These are phyloP conservation scores for Acmispon strigosus DNA, from an alignment of 306 rosid genomes.

Conservation along the genomic window DNA sequence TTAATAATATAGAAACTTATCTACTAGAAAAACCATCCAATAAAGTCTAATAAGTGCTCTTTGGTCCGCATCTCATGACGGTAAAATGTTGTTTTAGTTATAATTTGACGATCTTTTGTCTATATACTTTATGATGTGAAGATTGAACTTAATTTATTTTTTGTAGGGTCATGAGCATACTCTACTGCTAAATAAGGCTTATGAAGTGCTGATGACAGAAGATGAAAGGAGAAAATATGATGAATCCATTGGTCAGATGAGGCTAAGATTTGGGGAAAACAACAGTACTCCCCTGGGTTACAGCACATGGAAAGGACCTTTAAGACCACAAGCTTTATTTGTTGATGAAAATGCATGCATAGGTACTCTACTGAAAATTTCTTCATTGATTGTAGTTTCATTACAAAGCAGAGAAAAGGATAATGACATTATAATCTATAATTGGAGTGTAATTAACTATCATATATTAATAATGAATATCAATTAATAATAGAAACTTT, in stretches of 20 bases:
- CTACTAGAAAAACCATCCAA: too few species aligned
- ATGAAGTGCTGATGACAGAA: slow-evolving; percentile 56
- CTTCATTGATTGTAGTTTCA: background rate
- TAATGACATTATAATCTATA: background rate
- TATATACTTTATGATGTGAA: background rate
- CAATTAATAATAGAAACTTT: background rate
- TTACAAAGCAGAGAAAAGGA: background rate
- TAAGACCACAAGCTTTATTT: slow-evolving; percentile 63
- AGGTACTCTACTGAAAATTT: slow-evolving; percentile 30
- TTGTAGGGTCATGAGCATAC: slow-evolving; percentile 60
- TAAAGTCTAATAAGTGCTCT: too few species aligned
- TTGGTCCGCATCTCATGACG: too few species aligned
- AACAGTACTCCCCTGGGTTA: slow-evolving; percentile 26
- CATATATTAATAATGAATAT: background rate
- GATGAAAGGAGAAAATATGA: slow-evolving; percentile 58
- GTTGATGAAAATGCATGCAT: slow-evolving; percentile 84
- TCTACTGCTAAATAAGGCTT: slow-evolving; percentile 63
- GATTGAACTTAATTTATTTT: slow-evolving; percentile 5
- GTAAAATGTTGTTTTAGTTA: background rate
- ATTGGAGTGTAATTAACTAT: background rate
- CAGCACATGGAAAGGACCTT: slow-evolving; percentile 70
- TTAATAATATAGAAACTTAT: too few species aligned
- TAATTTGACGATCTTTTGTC: background rate
- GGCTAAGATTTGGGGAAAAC: slow-evolving; percentile 28
- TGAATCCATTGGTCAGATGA: slow-evolving; percentile 43